Evolutionary conservation across 305 asterid genomes (phyloP).

Genomic region (Solanum hybrid): DNA sequence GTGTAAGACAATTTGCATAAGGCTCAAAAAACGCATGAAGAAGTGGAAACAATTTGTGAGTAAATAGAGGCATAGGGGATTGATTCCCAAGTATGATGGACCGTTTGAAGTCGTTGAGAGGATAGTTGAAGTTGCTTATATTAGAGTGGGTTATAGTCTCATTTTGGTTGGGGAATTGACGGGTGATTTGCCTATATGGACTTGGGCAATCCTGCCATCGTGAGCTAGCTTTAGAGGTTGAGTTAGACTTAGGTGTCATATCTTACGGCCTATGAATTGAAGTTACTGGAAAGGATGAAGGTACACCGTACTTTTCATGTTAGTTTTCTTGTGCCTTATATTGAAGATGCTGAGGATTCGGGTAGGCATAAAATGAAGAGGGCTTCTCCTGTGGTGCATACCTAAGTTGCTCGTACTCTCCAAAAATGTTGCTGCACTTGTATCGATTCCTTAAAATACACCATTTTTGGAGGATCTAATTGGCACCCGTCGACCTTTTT

Average conservation of each 20-base stretch:
- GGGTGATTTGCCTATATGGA: background rate
- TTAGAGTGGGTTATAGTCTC: background rate
- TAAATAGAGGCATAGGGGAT: background rate
- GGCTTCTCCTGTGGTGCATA: background rate
- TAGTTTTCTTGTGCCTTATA: background rate
- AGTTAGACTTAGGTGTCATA: background rate
- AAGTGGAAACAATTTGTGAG: background rate
- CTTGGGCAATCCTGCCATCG: background rate
- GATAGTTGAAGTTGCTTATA: background rate
- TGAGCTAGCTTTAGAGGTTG: background rate
- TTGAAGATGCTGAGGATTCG: background rate
- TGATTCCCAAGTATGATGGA: background rate
- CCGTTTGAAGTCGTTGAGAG: background rate
- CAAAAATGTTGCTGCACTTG: background rate
- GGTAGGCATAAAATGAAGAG: background rate
- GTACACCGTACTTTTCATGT: background rate
- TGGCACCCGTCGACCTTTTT: too few relatives aligned
- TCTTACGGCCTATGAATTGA: background rate
- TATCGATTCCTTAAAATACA: too few relatives aligned
- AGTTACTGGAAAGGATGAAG: background rate
- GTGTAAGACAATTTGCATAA: background rate
- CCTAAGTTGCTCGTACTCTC: background rate
- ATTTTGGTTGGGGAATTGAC: background rate
- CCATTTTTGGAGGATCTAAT: too few relatives aligned
- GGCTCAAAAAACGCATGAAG: background rate